Percentiles rank a stretch among this genome's conserved stretches.
These are phyloP conservation scores for Ophiostoma quercus DNA, from an alignment of 2,329 filamentous ascomycete genomes.

Conservation along the genomic window DNA sequence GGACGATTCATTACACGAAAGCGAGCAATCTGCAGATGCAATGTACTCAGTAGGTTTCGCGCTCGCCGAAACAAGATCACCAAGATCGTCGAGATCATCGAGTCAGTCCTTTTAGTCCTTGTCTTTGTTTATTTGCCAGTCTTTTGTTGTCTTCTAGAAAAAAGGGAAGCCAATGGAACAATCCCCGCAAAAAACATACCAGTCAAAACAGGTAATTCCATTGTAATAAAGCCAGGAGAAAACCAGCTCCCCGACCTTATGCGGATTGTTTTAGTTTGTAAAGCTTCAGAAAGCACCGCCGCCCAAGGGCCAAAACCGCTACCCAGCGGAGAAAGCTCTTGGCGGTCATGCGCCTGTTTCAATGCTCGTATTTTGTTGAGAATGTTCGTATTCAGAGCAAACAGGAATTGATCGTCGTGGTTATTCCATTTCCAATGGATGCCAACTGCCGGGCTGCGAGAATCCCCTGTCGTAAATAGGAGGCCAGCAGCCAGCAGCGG, in stretches of 20 bases:
- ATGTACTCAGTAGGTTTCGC: neutral
- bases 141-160: no score
- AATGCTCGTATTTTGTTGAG: neutral
- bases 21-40: no score
- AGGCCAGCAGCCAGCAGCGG: neutral
- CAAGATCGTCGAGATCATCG: neutral
- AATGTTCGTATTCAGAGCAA: neutral
- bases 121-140: no score
- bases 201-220: neutral
- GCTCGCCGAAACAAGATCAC: neutral
- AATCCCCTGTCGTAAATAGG: neutral
- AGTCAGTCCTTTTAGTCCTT: neutral
- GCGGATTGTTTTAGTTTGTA: neutral
- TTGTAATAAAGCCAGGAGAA: neutral
- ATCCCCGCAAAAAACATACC: neutral
- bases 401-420: neutral
- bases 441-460: neutral
- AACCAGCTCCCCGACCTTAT: neutral
- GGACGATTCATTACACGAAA: no score
- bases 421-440: neutral
- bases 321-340: neutral
- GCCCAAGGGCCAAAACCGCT: neutral
- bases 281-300: neutral
- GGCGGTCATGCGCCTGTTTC: slow-evolving; percentile 1
- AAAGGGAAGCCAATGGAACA: no score